Evolutionary conservation across 176 grass and related monocot species (phyloP), one percentile per base, ranked within the genome.

Genomic region (Dendrocalamus sinicus): DNA sequence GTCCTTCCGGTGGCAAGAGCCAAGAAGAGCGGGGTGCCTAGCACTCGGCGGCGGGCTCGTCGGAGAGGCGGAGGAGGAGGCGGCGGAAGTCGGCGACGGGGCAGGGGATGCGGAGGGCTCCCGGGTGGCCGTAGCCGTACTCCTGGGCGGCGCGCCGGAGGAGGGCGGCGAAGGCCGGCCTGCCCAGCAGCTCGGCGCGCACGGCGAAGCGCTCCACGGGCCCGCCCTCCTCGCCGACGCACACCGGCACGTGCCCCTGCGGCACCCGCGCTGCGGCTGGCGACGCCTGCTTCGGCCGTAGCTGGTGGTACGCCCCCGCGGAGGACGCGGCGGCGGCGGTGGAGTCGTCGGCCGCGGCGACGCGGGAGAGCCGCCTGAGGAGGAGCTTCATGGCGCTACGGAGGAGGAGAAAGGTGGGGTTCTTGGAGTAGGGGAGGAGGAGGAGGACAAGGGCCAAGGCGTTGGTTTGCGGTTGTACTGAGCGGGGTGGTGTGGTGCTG

Each of bases 41-140:
- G 75, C 45, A 79, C 7, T 17, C 30, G 75, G 45, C 45, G 73
- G 53, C 43, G 76, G 7, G 20, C 52, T 35, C 58, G 59, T 55
- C 22, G 80, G 80, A 80, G 80, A 92, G 74, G 61, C 79, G 26
- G 75, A 79, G 39, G 70, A 94, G 82, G 82, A 90, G 28, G 46
- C 40, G 48, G 30, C 90, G 93, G 91, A 98, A 98, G 48, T 89
- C 85, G n/a, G 76, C 82, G 71, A 92, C 91, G 10, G 93, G 57
- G 85, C 95, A 98, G 26, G 95, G 95, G 88, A 98, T 95, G 74
- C 95, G 93, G 74, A 98, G 92, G 52, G 89, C 95, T 65, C 95
- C 95, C 8, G 86, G 79, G 76, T 95, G 93, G 24, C 87, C 88
- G 85, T 98, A 98, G 7, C 95, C 95, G 91, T 95, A 98, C 91